Base-by-base conservation (phyloP, 2,329 filamentous ascomycete genomes). In the Sclerotinia minor region DNA sequence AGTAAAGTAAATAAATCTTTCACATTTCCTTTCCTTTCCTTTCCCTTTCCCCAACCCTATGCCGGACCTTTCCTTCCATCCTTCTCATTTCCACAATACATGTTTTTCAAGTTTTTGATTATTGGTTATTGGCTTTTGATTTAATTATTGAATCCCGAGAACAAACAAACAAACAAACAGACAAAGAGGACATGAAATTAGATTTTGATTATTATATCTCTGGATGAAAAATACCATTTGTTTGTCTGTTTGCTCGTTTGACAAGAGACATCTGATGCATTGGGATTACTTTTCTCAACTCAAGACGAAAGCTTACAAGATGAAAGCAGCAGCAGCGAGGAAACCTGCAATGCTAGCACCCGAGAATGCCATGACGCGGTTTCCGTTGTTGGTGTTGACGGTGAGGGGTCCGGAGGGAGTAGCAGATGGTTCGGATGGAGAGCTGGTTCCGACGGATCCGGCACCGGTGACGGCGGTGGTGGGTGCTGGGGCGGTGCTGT, bases 291-390 rank as follows among this genome's bases (percentile, higher is more conserved):
- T 26, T 47, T 29, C 29, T n/a, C 17, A 47, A 13, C 11, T 57
- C 5, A 55, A 29, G 69, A 64, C n/a, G n/a, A 17, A 69, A 69
- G 72, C 72, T 77, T 77, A 78, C 74, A 78, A 76, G 67, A 77
- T 63, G 75, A 73, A 77, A 75, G 84, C 85, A 76, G 83, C 85
- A 70, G 83, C 87, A 77, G 83, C 87, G 77, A 88, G 80, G 73
- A 87, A 77, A 81, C 83, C 86, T 73, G 84, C 86, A 74, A 89
- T 83, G 73, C 81, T 84, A 70, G 83, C 86, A 71, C 84, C 86
- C 53, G 85, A 86, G 74, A 87, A 78, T 75, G 80, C 83, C 72
- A 82, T 82, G 72, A 79, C 79, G 81, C 84, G 85, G 81, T 80
- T 83, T 71, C 85, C 86, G 79, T 82, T 84, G 71, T 82, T 84